A percentile compares a stretch with the other conserved stretches of the same genome.
Conservation (phyloP, 441 rosid species). For the Kokia cookei region DNA sequence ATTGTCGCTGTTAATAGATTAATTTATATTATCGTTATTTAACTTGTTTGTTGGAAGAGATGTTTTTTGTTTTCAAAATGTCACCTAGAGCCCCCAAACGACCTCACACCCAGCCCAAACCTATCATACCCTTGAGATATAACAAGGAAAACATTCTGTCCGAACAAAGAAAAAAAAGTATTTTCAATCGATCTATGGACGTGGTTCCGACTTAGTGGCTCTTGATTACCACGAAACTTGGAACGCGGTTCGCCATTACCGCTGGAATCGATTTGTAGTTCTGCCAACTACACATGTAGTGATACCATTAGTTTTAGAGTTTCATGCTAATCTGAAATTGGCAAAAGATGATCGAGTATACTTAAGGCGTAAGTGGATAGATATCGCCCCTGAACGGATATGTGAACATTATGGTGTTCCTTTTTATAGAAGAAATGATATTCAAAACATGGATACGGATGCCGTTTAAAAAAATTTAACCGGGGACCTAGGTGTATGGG, state of each 20-base stretch:
- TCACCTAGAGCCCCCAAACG: neutral
- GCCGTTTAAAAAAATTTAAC: too few relatives aligned
- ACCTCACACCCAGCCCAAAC: too few relatives aligned
- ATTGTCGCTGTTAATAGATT: too few relatives aligned
- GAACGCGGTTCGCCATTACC: neutral
- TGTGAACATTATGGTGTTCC: neutral
- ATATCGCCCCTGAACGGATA: neutral
- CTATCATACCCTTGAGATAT: too few relatives aligned
- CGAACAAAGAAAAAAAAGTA: too few relatives aligned
- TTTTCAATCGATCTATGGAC: too few relatives aligned
- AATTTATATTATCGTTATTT: too few relatives aligned
- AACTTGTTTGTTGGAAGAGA: neutral
- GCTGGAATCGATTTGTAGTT: neutral
- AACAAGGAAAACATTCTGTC: too few relatives aligned
- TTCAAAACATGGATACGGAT: neutral
- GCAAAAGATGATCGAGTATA: neutral
- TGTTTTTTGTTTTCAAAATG: too few relatives aligned
- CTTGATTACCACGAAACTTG: neutral
- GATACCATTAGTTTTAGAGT: neutral
- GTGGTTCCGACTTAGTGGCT: neutral
- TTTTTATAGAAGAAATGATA: neutral
- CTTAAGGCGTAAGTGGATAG: neutral
- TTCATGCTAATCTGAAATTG: too few relatives aligned
- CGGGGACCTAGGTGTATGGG: too few relatives aligned
- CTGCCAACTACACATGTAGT: neutral